Base-by-base conservation (phyloP, 441 rosid genomes). In the Cnidoscolus chayamansa region DNA sequence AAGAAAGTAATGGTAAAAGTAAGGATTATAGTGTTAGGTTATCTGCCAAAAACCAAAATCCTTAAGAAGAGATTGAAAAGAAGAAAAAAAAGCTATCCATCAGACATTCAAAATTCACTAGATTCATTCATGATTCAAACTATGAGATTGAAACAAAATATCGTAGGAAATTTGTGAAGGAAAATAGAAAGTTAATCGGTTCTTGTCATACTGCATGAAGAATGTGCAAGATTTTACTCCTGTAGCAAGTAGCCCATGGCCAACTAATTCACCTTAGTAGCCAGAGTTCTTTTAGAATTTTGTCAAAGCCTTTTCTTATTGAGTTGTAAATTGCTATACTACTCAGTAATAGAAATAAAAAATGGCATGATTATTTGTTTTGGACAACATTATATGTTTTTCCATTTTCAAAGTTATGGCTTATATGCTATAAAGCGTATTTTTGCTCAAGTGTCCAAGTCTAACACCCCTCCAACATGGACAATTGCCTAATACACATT, bases 1-100 rank as follows among this genome's bases (percentile, higher is more conserved):
- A 73, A 70, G 43, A 65, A 68, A 45, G 12, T 66, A 75, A 77
- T 32, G 51, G 53, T 30, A 79, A 75, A 68, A 54, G 3, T 59
- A 37, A 70, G 69, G 67, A 63, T 57, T 47, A 49, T 61, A 32
- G 57, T 16, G 13, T 72, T 56, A 73, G 67, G 72, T 74, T 68
- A 53, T 67, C n/a, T 40, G 49, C 66, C 67, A 37, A 61, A 72
- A 71, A 45, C 2, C 25, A 48, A 49, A 37, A 19, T 12, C 47
- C 43, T 48, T 16, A 19, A 57, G 15, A 71, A 57, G 47, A 74
- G 49, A 64, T 65, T 63, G 25, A 25, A 25, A 25, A 25, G 25
- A 25, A 25, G 25, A 25, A 43, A 60, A 51, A 72, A 31, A 68
- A 51, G 31, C 47, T 65, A 48, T 57, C 6, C 8, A 12, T 54